phyloP scores from a whole-genome alignment of 2,329 filamentous ascomycete genomes.

The Epichloe aotearoae region DNA sequence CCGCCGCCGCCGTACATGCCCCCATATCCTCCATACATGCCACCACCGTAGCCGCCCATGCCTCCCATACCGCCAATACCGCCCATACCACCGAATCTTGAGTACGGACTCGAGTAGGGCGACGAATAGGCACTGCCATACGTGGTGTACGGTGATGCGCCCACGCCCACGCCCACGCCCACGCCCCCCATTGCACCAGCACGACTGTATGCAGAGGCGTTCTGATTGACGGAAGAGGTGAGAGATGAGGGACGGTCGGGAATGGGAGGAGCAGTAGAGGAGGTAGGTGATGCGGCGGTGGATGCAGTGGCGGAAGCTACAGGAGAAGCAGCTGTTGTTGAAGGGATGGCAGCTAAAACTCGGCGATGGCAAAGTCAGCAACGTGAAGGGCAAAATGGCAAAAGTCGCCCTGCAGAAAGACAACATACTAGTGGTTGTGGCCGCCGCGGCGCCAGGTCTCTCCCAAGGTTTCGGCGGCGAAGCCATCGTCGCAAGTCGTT shows the following conservation, averaged over 20 bases:
- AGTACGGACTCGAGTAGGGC: constrained; percentile 29
- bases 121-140: constrained; percentile 26
- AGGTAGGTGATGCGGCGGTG: constrained; percentile 23
- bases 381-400: constrained; percentile 9
- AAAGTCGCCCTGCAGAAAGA: not conserved
- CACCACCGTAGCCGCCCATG: constrained; percentile 26
- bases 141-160: constrained; percentile 36
- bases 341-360: constrained; percentile 15
- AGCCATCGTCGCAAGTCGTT: constrained; percentile 30
- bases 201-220: constrained; percentile 67
- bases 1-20: constrained; percentile 19
- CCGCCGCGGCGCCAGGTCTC: constrained; percentile 49
- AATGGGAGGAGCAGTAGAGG: constrained; percentile 48
- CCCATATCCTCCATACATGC: constrained; percentile 32
- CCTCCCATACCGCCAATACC: too few relatives aligned
- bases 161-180: constrained; percentile 28
- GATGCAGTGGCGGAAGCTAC: constrained; percentile 20
- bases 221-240: constrained; percentile 70
- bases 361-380: constrained; percentile 14
- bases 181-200: constrained; percentile 27
- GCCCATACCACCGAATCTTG: constrained; percentile 32
- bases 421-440: constrained; percentile 32
- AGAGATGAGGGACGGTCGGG: constrained; percentile 73
- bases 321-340: constrained; percentile 19
- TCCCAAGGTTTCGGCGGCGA: constrained; percentile 99